Evolutionary conservation across 2,329 filamentous ascomycete genomes (phyloP).

Genomic region (Rutstroemia sp.): DNA sequence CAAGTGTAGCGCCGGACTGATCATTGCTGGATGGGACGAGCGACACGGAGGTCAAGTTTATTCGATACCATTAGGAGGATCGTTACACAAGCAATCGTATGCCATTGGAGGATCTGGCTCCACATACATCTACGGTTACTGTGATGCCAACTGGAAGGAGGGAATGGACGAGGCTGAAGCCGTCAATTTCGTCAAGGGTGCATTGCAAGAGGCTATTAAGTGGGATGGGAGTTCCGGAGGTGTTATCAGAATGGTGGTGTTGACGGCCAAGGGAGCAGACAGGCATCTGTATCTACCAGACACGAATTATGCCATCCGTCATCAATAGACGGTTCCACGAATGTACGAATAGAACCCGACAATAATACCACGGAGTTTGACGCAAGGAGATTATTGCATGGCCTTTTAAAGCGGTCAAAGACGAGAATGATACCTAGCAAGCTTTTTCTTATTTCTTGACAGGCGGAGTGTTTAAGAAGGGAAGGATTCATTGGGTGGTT

Average conservation of each 20-base stretch:
- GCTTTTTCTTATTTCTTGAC: neutral
- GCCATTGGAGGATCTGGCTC: constrained; percentile 94
- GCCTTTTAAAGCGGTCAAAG: constrained; percentile 16
- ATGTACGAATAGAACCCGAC: constrained; percentile 29
- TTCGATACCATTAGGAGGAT: constrained; percentile 92
- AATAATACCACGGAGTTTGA: constrained; percentile 25
- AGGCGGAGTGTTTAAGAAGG: constrained; percentile 19
- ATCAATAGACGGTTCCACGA: constrained; percentile 42
- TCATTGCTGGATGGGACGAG: constrained; percentile 97
- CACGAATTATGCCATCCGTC: constrained; percentile 57
- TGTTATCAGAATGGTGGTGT: constrained; percentile 95
- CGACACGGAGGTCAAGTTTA: constrained; percentile 95
- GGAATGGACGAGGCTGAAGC: constrained; percentile 90
- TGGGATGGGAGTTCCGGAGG: constrained; percentile 99
- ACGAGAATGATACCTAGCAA: neutral
- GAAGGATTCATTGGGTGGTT: neutral
- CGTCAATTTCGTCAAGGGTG: constrained; percentile 85
- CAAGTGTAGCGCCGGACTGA: constrained; percentile 72
- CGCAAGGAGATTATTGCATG: constrained; percentile 4
- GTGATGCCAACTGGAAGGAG: constrained; percentile 92
- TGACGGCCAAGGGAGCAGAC: constrained; percentile 83
- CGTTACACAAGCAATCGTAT: constrained; percentile 94
- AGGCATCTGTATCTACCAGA: constrained; percentile 95
- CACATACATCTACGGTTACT: constrained; percentile 99
- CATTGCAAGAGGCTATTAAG: constrained; percentile 91